phyloP scores from a whole-genome alignment of 2,329 filamentous ascomycete species.

The Lachnellula arida region DNA sequence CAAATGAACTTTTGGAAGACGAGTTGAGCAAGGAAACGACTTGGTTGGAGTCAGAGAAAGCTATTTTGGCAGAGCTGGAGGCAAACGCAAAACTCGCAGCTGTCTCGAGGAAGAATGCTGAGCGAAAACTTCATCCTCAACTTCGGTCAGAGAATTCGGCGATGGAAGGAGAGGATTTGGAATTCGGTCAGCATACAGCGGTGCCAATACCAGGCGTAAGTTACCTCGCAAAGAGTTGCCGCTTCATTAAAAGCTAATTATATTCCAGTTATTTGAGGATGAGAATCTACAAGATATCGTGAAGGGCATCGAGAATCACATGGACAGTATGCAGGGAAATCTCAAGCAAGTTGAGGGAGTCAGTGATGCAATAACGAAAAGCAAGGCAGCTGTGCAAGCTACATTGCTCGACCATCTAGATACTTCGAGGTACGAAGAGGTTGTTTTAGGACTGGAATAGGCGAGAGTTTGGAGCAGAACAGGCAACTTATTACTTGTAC shows the following conservation, averaged over 20 bases:
- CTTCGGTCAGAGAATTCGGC: conserved; percentile 19
- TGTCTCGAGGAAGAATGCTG: conserved; percentile 43
- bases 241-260: conserved; percentile 13
- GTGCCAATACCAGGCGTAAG: conserved; percentile 19
- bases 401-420: conserved; percentile 29
- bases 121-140: conserved; percentile 29
- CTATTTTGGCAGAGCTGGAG: conserved; percentile 46
- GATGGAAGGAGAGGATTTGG: conserved; percentile 14
- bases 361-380: conserved; percentile 26
- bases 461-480: not conserved
- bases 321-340: conserved; percentile 31
- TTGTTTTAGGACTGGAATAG: conserved; percentile 26
- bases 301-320: conserved; percentile 27
- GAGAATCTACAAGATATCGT: conserved; percentile 25
- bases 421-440: conserved; percentile 26
- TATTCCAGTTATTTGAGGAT: conserved; percentile 21
- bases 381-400: conserved; percentile 29
- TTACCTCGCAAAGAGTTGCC: not conserved
- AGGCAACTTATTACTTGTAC: too few species aligned
- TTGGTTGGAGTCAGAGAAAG: conserved; percentile 52
- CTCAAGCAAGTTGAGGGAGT: conserved; percentile 30
- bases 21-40: conserved; percentile 54
- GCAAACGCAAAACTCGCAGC: conserved; percentile 52
- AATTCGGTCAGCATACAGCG: not conserved
- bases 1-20: conserved; percentile 53